A percentile compares a stretch with the other conserved stretches of the same genome.
phyloP scores from a whole-genome alignment of 331 rosid species.

The Cucumis variabilis region DNA sequence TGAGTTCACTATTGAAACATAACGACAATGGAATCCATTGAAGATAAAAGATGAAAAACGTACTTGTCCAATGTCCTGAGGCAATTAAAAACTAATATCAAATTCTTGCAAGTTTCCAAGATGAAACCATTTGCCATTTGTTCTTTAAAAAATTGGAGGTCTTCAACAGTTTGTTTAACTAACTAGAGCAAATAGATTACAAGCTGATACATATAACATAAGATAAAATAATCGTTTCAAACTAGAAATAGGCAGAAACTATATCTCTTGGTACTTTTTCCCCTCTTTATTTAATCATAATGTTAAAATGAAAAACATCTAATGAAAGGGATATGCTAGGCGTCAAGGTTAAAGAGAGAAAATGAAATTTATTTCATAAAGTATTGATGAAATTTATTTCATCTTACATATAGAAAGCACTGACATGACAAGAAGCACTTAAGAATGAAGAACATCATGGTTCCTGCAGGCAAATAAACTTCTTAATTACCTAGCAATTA shows the following conservation, averaged over 20 bases:
- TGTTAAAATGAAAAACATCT: neutral
- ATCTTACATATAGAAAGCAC: neutral
- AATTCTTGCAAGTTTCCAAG: constrained; percentile 53
- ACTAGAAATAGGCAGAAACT: neutral
- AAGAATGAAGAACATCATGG: constrained; percentile 29
- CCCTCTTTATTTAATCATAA: neutral
- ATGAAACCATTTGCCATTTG: constrained; percentile 42
- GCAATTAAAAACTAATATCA: constrained; percentile 70
- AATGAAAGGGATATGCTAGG: neutral
- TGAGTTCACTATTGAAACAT: neutral
- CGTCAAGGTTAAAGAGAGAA: neutral
- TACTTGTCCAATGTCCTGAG: constrained; percentile 67
- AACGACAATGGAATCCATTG: neutral
- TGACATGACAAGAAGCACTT: neutral
- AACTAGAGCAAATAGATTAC: neutral
- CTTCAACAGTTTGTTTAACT: constrained; percentile 34
- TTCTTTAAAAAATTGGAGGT: constrained; percentile 37
- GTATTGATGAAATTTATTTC: constrained; percentile 18
- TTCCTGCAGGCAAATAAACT: constrained; percentile 56
- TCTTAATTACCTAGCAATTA: constrained; percentile 26
- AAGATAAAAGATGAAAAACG: constrained; percentile 33
- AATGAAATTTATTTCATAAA: neutral
- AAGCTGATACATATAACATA: neutral
- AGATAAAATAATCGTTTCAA: neutral
- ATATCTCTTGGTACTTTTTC: neutral